Evolutionary conservation across 176 grass and related monocot species (phyloP).

Genomic region (Juncus effusus): DNA sequence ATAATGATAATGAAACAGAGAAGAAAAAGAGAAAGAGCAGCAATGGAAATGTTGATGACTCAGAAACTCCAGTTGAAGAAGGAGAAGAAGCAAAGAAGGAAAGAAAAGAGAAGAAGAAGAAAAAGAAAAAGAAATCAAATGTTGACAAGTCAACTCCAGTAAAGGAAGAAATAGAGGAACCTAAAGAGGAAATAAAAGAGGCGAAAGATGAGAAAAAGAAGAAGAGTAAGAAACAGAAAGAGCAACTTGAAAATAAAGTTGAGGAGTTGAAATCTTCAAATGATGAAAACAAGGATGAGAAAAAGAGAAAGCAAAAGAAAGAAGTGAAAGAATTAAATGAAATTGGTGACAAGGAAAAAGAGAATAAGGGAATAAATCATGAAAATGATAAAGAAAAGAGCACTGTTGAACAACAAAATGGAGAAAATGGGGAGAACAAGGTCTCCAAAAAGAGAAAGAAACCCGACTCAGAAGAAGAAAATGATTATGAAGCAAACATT

Average conservation of each 20-base stretch:
- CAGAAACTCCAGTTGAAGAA: not conserved
- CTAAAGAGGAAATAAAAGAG: slow-evolving; percentile 33
- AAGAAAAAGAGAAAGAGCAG: slow-evolving; percentile 48
- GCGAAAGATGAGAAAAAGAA: slow-evolving; percentile 54
- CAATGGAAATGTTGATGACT: not conserved
- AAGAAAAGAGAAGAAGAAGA: slow-evolving; percentile 26
- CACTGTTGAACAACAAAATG: slow-evolving; percentile 29
- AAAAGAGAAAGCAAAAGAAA: slow-evolving; percentile 52
- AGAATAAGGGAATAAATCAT: slow-evolving; percentile 38
- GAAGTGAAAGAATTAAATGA: slow-evolving; percentile 22
- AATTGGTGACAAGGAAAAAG: slow-evolving; percentile 18
- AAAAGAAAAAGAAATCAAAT: slow-evolving; percentile 19
- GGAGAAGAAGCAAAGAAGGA: not conserved
- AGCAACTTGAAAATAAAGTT: not conserved
- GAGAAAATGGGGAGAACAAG: slow-evolving; percentile 35
- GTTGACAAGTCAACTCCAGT: not conserved
- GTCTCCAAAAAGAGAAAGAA: slow-evolving; percentile 30
- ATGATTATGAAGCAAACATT: slow-evolving; percentile 35
- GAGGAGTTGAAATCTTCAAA: slow-evolving; percentile 18
- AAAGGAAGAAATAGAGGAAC: not conserved
- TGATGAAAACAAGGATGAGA: slow-evolving; percentile 41
- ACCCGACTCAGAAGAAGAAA: slow-evolving; percentile 22
- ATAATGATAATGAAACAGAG: slow-evolving; percentile 1
- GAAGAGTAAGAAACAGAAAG: slow-evolving; percentile 14
- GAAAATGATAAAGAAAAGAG: slow-evolving; percentile 42